phyloP scores from a whole-genome alignment of 371 early-diverging fungal species.

The Encephalitozoon hellem region DNA sequence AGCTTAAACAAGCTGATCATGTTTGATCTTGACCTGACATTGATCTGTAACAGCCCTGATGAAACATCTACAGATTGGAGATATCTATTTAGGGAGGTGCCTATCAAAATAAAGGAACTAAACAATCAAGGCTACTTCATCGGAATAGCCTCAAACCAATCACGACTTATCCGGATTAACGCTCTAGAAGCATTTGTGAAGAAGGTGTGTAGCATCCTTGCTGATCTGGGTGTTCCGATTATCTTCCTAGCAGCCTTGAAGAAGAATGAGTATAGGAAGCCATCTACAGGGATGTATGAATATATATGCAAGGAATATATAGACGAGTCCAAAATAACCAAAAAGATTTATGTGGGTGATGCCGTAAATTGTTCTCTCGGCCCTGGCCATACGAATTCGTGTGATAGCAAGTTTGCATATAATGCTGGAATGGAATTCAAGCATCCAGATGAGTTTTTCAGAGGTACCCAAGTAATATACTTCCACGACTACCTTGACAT shows the following conservation, averaged over 20 bases:
- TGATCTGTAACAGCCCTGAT: not conserved
- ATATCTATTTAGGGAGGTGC: not conserved
- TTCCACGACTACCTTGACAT: not conserved
- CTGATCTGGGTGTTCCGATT: conserved; percentile 12
- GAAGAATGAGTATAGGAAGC: conserved; percentile 30
- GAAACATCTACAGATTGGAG: not conserved
- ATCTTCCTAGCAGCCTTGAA: conserved; percentile 15
- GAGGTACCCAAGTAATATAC: not conserved
- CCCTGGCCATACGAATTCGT: not conserved
- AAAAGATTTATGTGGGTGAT: conserved; percentile 35
- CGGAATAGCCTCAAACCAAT: conserved; percentile 31
- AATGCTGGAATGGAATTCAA: conserved; percentile 34
- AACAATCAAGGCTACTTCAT: conserved; percentile 12
- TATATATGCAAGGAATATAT: conserved; percentile 6
- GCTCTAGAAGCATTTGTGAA: not conserved
- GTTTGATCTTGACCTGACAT: conserved; percentile 40
- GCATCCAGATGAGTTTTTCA: conserved; percentile 34
- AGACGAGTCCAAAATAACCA: not conserved
- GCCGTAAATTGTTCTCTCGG: conserved; percentile 4
- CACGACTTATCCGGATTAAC: not conserved
- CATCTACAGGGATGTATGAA: conserved; percentile 21
- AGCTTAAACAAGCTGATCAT: conserved; percentile 5
- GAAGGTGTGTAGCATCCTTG: conserved; percentile 1
- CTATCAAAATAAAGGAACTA: not conserved
- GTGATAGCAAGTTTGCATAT: conserved; percentile 42